These are phyloP conservation scores for Prunus mume DNA, from an alignment of 306 rosid genomes.

Conservation along the genomic window DNA sequence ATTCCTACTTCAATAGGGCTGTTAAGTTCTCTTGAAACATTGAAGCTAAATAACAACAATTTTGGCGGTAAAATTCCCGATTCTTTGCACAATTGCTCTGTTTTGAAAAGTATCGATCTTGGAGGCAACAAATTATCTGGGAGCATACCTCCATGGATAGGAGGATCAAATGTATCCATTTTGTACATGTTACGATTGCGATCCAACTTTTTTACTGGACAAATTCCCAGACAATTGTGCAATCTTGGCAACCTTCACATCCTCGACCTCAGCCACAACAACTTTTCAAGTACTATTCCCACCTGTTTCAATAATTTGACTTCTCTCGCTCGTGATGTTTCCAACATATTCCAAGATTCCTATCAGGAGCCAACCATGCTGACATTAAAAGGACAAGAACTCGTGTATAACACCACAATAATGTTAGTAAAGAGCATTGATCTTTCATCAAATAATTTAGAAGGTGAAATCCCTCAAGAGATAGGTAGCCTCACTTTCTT, in stretches of 20 bases:
- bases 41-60: not conserved
- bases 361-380: too few relatives aligned
- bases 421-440: too few relatives aligned
- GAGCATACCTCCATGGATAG: not conserved
- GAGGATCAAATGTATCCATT: not conserved
- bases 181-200: not conserved
- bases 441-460: too few relatives aligned
- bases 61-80: not conserved
- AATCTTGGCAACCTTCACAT: not conserved
- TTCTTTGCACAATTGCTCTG: not conserved
- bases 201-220: not conserved
- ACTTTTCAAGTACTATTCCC: not conserved
- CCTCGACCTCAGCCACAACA: not conserved
- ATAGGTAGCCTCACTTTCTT: too few relatives aligned
- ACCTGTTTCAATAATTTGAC: too few relatives aligned
- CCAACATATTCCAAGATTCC: too few relatives aligned
- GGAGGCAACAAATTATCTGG: not conserved
- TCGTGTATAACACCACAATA: too few relatives aligned
- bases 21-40: rapidly evolving
- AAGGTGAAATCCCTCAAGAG: too few relatives aligned
- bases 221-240: not conserved
- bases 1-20: too few relatives aligned
- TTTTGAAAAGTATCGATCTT: not conserved
- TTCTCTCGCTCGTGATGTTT: too few relatives aligned
- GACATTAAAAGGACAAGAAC: too few relatives aligned